Evolutionary conservation across 2,329 filamentous ascomycete genomes (phyloP).

Genomic region (Beauveria sp.): DNA sequence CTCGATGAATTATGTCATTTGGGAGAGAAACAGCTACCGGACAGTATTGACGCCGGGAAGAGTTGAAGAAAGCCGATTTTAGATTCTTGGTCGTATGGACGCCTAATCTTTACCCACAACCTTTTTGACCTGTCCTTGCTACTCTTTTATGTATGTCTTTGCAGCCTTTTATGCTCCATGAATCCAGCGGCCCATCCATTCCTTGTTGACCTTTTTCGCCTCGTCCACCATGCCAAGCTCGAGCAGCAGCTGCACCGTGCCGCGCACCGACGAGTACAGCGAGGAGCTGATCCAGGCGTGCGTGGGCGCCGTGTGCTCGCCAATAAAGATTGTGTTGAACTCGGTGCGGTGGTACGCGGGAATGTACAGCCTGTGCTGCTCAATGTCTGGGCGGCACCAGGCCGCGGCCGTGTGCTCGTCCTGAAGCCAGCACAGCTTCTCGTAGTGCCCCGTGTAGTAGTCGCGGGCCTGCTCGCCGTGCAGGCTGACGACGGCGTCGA

Average conservation of each 20-base stretch:
- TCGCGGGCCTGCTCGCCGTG: conserved; percentile 21
- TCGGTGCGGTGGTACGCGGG: conserved; percentile 25
- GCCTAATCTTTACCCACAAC: background rate
- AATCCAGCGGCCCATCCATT: conserved; percentile 20
- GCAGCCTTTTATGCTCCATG: background rate
- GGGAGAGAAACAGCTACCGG: background rate
- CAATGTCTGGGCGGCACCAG: conserved; percentile 23
- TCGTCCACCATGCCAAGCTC: conserved; percentile 18
- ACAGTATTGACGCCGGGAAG: background rate
- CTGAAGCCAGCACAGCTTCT: conserved; percentile 25
- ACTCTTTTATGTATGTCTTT: background rate
- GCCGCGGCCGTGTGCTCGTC: conserved; percentile 22
- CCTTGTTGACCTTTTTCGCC: conserved; percentile 18
- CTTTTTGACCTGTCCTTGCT: background rate
- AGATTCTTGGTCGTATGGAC: background rate
- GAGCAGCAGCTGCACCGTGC: conserved; percentile 22
- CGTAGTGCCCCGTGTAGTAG: conserved; percentile 24
- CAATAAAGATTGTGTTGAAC: conserved; percentile 27
- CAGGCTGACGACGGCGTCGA: conserved; percentile 21
- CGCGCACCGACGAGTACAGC: conserved; percentile 23
- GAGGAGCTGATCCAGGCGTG: conserved; percentile 26
- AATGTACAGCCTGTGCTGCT: conserved; percentile 26
- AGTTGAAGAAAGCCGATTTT: background rate
- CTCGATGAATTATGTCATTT: background rate
- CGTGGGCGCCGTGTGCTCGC: conserved; percentile 27